Percentiles rank a stretch among this genome's conserved stretches.
Evolutionary conservation across 768 basidiomycete species (phyloP).

Genomic region (Leucocoprinus sp.): DNA sequence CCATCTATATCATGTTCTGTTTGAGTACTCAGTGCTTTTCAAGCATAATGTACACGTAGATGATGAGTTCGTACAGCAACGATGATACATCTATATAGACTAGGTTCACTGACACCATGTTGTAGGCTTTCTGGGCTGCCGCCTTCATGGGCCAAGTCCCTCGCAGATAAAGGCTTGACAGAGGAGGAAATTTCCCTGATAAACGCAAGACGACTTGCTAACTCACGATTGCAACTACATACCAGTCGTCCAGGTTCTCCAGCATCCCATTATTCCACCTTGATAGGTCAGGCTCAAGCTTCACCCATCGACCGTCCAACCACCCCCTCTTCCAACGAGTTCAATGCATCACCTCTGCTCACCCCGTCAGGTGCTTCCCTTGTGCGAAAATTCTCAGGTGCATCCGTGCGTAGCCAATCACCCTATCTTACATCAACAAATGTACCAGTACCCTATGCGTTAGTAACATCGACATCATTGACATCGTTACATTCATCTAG

Average conservation of each 20-base stretch:
- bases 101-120: conserved; percentile 6
- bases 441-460: conserved; percentile 11
- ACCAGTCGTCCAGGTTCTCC: conserved; percentile 29
- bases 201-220: conserved; percentile 32
- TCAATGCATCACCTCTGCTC: conserved; percentile 13
- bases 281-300: neutral
- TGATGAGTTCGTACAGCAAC: conserved; percentile 43
- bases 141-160: conserved; percentile 62
- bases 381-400: conserved; percentile 24
- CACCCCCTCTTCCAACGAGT: conserved; percentile 9
- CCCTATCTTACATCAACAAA: conserved; percentile 5
- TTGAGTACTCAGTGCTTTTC: conserved; percentile 4
- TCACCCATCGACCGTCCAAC: neutral
- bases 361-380: conserved; percentile 28
- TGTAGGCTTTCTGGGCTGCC: conserved; percentile 56
- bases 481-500: conserved; percentile 15
- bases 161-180: conserved; percentile 53
- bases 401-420: conserved; percentile 17
- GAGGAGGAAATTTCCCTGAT: conserved; percentile 64
- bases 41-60: conserved; percentile 81
- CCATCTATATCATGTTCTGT: neutral
- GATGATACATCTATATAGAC: conserved; percentile 1
- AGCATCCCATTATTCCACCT: conserved; percentile 5
- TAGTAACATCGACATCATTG: conserved; percentile 16
- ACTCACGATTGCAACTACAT: conserved; percentile 26